phyloP scores from a whole-genome alignment of 768 basidiomycete species.

The Chalciporus pseudorubinellus region DNA sequence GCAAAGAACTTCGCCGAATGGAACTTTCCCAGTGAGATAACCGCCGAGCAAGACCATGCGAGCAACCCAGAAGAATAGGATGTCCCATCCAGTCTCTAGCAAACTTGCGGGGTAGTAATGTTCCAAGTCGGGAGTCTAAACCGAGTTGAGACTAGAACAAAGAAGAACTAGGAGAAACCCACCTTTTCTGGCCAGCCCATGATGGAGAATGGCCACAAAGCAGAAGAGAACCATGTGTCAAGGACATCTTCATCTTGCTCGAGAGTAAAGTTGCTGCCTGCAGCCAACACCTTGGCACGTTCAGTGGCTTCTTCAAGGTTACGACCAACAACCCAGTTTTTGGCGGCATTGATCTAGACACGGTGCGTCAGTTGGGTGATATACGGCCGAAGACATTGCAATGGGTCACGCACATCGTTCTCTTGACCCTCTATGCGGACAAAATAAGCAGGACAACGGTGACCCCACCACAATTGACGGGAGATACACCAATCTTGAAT shows the following conservation, averaged over 20 bases:
- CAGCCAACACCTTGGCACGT: slow-evolving; percentile 68
- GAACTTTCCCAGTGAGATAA: slow-evolving; percentile 84
- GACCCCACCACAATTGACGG: slow-evolving; percentile 99
- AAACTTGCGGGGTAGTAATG: slow-evolving; percentile 87
- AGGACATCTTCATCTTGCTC: slow-evolving; percentile 96
- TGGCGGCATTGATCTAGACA: slow-evolving; percentile 59
- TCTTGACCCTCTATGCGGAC: slow-evolving; percentile 77
- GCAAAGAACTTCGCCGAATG: slow-evolving; percentile 94
- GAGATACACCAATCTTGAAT: slow-evolving; percentile 99
- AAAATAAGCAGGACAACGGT: slow-evolving; percentile 93
- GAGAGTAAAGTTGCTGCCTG: slow-evolving; percentile 64
- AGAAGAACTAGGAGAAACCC: not conserved
- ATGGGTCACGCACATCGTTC: slow-evolving; percentile 53
- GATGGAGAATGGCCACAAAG: slow-evolving; percentile 95
- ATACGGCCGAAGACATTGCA: not conserved
- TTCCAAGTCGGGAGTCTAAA: slow-evolving; percentile 71
- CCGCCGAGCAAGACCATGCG: slow-evolving; percentile 95
- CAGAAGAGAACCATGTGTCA: slow-evolving; percentile 99
- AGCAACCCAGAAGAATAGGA: slow-evolving; percentile 99
- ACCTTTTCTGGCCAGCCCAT: slow-evolving; percentile 98
- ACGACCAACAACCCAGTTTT: slow-evolving; percentile 91
- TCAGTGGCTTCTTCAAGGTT: slow-evolving; percentile 72
- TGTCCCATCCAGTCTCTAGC: slow-evolving; percentile 99
- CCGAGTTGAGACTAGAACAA: slow-evolving; percentile 1
- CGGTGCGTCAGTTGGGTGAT: not conserved